phyloP scores from a whole-genome alignment of 2,329 filamentous ascomycete species.

The Arthrobotrys pseudoclavata region DNA sequence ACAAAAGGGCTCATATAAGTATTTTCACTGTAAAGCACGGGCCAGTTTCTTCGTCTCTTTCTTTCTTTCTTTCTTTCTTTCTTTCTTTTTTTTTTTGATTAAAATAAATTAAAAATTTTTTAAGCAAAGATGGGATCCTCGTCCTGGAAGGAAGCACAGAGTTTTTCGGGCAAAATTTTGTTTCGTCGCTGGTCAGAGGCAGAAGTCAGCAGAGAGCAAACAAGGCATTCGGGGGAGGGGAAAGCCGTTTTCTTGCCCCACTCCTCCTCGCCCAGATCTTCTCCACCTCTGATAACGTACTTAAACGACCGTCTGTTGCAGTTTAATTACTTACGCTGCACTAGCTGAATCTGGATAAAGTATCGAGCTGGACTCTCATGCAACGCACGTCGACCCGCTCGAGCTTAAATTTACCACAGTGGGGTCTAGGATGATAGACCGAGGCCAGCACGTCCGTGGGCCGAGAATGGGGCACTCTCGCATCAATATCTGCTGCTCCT shows the following conservation, averaged over 20 bases:
- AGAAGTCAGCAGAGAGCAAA: constrained; percentile 10
- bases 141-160: constrained; percentile 4
- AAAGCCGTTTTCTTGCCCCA: constrained; percentile 44
- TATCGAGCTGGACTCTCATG: constrained; percentile 33
- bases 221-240: constrained; percentile 32
- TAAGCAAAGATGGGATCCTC: neutral
- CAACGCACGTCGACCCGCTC: constrained; percentile 28
- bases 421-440: neutral
- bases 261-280: constrained; percentile 24
- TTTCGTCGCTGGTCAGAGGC: constrained; percentile 8
- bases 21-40: neutral
- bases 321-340: constrained; percentile 6
- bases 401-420: constrained; percentile 46
- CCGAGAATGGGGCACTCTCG: neutral
- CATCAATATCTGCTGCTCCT: neutral
- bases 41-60: neutral
- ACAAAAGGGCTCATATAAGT: neutral
- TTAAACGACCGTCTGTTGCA: constrained; percentile 24
- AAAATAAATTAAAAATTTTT: constrained; percentile 7
- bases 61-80: neutral
- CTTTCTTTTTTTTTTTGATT: neutral
- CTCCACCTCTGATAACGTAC: constrained; percentile 12
- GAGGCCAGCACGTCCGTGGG: constrained; percentile 3
- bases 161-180: constrained; percentile 22
- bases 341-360: constrained; percentile 37